These are phyloP conservation scores for Asterochloris erici DNA, from an alignment of 139 green algal species.

Conservation along the genomic window DNA sequence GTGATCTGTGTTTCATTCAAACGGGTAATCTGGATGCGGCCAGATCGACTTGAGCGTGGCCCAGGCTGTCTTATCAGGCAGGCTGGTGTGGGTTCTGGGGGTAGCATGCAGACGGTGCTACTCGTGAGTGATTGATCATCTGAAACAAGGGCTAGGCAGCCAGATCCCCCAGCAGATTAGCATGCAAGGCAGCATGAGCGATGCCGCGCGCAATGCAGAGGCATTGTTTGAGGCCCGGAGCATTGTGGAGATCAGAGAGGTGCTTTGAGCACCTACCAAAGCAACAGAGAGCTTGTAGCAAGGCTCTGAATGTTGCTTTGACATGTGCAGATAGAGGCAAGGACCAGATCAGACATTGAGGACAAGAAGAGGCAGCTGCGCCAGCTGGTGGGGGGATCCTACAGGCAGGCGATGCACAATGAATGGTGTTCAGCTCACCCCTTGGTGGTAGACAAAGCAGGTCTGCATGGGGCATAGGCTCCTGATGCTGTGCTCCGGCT, in stretches of 20 bases:
- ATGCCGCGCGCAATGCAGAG: constrained; percentile 58
- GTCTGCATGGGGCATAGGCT: background rate
- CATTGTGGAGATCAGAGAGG: constrained; percentile 80
- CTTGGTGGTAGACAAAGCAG: background rate
- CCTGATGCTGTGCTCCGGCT: background rate
- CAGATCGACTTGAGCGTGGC: too few species aligned
- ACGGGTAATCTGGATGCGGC: too few species aligned
- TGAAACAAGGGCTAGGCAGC: too few species aligned
- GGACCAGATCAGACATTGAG: constrained; percentile 78
- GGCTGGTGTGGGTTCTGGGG: too few species aligned
- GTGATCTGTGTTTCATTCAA: too few species aligned
- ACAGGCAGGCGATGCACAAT: constrained; percentile 42
- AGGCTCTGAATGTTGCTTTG: background rate
- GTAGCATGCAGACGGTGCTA: too few species aligned
- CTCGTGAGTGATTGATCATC: too few species aligned
- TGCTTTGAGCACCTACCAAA: constrained; percentile 1
- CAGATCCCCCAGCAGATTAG: too few species aligned
- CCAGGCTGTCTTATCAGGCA: too few species aligned
- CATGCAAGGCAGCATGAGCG: background rate
- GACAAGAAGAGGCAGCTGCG: constrained; percentile 87
- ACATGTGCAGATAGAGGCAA: constrained; percentile 67
- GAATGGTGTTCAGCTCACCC: background rate
- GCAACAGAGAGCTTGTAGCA: background rate
- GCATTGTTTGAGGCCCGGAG: constrained; percentile 75
- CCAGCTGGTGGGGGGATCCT: constrained; percentile 83